phyloP scores from a whole-genome alignment of 768 basidiomycete genomes.

The Cystofilobasidium ferigula region DNA sequence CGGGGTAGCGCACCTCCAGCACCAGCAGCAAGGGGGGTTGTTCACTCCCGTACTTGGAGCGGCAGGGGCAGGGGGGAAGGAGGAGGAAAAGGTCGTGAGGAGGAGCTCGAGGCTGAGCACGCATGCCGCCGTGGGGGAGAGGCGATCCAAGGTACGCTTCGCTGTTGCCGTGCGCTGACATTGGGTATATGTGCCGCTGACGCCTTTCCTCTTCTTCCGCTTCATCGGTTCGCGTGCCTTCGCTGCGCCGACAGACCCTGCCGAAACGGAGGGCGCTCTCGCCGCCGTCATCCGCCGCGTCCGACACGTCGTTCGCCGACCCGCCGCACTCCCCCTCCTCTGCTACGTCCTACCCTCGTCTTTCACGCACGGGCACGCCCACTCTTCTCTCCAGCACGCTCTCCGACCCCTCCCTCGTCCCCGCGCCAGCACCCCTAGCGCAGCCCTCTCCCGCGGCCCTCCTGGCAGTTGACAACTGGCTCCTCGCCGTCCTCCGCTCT shows the following conservation, averaged over 20 bases:
- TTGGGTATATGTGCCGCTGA: background rate
- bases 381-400: too few relatives aligned
- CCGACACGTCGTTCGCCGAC: conserved; percentile 5
- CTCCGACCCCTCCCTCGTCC: too few relatives aligned
- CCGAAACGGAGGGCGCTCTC: background rate
- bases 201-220: background rate
- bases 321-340: background rate
- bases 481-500: conserved; percentile 66
- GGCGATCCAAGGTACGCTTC: background rate
- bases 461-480: conserved; percentile 67
- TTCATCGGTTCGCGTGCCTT: too few relatives aligned
- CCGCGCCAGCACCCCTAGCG: background rate
- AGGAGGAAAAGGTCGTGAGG: too few relatives aligned
- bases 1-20: too few relatives aligned
- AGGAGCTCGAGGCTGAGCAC: too few relatives aligned
- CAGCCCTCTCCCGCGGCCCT: conserved; percentile 44
- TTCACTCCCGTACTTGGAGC: too few relatives aligned
- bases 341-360: background rate
- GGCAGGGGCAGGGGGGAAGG: too few relatives aligned
- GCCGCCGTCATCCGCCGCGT: conserved; percentile 4
- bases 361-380: conserved; percentile 39
- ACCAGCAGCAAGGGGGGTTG: too few relatives aligned
- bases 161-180: background rate
- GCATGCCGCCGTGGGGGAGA: background rate
- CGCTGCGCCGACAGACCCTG: too few relatives aligned